These are phyloP conservation scores for Corylus heterophylla DNA, from an alignment of 306 rosid species.

Conservation along the genomic window DNA sequence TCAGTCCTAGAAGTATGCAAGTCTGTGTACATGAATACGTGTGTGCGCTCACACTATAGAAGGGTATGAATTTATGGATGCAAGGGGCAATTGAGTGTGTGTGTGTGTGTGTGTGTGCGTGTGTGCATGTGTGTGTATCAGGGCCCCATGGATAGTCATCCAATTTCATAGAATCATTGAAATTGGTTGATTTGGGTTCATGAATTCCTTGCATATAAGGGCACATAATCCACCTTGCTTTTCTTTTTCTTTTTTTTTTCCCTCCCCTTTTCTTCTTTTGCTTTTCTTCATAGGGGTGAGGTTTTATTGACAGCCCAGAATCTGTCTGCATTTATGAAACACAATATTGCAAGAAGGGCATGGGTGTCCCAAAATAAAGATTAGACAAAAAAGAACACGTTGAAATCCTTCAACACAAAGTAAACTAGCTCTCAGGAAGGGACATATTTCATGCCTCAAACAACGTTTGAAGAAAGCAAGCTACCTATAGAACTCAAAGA, in stretches of 20 bases:
- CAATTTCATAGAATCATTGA: background rate
- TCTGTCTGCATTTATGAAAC: background rate
- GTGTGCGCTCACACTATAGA: no score
- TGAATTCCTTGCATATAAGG: background rate
- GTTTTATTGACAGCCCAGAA: background rate
- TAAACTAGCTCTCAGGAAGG: background rate
- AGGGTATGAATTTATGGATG: background rate
- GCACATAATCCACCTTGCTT: background rate
- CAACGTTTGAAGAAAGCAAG: background rate
- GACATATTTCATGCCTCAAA: background rate
- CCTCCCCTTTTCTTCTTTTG: background rate
- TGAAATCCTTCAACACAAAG: background rate
- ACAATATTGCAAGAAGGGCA: background rate
- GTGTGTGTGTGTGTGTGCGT: no score
- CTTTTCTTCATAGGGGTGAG: background rate
- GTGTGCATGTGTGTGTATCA: no score
- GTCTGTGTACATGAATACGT: background rate
- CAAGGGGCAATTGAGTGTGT: no score
- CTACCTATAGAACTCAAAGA: background rate
- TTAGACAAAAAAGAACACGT: background rate
- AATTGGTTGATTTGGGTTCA: background rate
- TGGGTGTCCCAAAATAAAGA: background rate
- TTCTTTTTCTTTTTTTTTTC: no score
- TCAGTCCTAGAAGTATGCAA: background rate
- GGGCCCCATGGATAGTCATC: background rate